Percentiles rank a stretch among this genome's conserved stretches.
Evolutionary conservation across 805 yeast genomes (phyloP).

Genomic region (Candida jianshihensis): DNA sequence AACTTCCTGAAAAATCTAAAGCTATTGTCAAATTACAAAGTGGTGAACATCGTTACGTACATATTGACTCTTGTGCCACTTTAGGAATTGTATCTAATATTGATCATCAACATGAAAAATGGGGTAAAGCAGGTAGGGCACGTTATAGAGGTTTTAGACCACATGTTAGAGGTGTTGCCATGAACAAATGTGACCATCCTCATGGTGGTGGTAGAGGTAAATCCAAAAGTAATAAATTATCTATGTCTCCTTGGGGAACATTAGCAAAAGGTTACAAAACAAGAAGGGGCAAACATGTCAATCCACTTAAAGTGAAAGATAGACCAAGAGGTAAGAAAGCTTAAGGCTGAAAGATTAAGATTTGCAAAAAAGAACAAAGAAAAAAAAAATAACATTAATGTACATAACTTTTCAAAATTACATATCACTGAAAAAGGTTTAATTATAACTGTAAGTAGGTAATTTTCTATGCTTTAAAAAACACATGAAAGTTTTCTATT

Average conservation of each 20-base stretch:
- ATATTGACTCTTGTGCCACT: conserved; percentile 85
- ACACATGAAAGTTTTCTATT: not conserved
- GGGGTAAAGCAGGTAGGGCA: conserved; percentile 96
- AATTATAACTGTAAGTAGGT: too few species aligned
- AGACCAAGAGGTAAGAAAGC: conserved; percentile 71
- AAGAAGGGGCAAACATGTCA: conserved; percentile 80
- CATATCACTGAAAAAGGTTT: too few species aligned
- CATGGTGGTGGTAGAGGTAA: conserved; percentile 99
- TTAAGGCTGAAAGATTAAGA: too few species aligned
- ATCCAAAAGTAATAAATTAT: conserved; percentile 89
- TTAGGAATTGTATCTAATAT: conserved; percentile 89
- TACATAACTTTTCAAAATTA: too few species aligned
- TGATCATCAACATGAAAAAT: conserved; percentile 80
- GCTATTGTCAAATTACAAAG: conserved; percentile 80
- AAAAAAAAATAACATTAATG: too few species aligned
- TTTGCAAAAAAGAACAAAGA: too few species aligned
- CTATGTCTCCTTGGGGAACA: conserved; percentile 96
- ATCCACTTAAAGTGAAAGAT: conserved; percentile 81
- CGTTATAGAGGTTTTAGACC: conserved; percentile 94
- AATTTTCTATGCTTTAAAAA: too few species aligned
- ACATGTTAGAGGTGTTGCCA: conserved; percentile 94
- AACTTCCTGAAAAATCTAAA: conserved; percentile 57
- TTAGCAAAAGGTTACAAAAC: conserved; percentile 91
- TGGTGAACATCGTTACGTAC: conserved; percentile 91
- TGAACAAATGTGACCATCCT: conserved; percentile 97